Conservation (phyloP, 192 early-diverging fungal genomes). For the Coemansia sp. region DNA sequence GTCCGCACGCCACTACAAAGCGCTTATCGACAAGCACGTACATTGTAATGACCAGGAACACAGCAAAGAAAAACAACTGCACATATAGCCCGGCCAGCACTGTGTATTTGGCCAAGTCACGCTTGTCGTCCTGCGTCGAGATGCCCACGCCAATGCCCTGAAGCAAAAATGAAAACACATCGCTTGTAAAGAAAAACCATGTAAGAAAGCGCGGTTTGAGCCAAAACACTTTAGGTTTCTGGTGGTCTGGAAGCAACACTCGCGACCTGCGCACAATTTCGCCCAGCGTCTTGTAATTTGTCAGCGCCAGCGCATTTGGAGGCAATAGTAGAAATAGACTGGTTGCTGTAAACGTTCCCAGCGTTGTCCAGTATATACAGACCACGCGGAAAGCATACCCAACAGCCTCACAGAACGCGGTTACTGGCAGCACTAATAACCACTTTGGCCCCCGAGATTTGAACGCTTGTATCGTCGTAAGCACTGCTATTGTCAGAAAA, state of each 20-base stretch:
- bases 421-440: constrained; percentile 35
- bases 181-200: constrained; percentile 56
- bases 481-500: constrained; percentile 10
- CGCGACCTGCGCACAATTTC: constrained; percentile 27
- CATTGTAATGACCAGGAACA: constrained; percentile 29
- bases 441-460: constrained; percentile 17
- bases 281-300: constrained; percentile 53
- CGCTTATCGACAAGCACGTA: constrained; percentile 10
- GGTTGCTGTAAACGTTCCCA: constrained; percentile 41
- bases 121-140: constrained; percentile 14
- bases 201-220: constrained; percentile 44
- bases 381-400: constrained; percentile 41
- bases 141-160: constrained; percentile 43
- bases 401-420: constrained; percentile 42
- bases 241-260: background rate
- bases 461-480: constrained; percentile 16
- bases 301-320: constrained; percentile 53
- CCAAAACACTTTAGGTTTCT: constrained; percentile 14
- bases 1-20: constrained; percentile 21
- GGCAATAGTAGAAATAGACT: constrained; percentile 48
- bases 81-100: constrained; percentile 40
- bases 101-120: constrained; percentile 30
- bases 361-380: constrained; percentile 36
- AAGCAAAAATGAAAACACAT: constrained; percentile 51
- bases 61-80: constrained; percentile 32